Evolutionary conservation across 106 monocot genomes (phyloP).

Genomic region (Ottelia alismoides): DNA sequence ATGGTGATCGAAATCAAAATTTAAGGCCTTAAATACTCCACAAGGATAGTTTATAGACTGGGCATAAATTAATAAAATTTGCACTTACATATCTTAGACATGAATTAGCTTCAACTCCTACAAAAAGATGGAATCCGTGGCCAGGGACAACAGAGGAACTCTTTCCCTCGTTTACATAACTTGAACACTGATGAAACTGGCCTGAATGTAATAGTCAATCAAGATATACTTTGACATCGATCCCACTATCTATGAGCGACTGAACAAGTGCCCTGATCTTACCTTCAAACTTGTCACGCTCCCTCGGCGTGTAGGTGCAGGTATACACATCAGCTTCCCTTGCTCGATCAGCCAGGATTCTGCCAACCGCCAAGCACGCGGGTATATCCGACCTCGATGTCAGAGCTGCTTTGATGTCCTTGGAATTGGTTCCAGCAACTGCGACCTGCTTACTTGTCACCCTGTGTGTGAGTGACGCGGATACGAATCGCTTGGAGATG

Average conservation of each 20-base stretch:
- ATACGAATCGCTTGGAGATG: constrained; percentile 89
- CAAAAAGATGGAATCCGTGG: too few species aligned
- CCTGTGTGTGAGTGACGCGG: constrained; percentile 81
- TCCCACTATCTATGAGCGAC: constrained; percentile 80
- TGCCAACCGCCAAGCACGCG: constrained; percentile 71
- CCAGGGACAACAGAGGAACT: too few species aligned
- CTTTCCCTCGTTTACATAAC: too few species aligned
- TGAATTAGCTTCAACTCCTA: too few species aligned
- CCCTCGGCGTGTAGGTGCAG: constrained; percentile 67
- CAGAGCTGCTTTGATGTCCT: constrained; percentile 81
- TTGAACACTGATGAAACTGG: too few species aligned
- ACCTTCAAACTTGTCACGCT: constrained; percentile 88
- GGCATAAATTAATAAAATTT: too few species aligned
- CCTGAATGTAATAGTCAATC: too few species aligned
- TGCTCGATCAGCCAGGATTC: constrained; percentile 67
- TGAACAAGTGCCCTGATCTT: constrained; percentile 90
- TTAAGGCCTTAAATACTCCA: too few species aligned
- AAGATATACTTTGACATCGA: constrained; percentile 91
- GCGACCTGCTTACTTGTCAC: constrained; percentile 90
- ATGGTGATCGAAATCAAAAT: too few species aligned
- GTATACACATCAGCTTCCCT: constrained; percentile 88
- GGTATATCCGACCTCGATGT: constrained; percentile 82
- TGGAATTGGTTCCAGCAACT: constrained; percentile 92
- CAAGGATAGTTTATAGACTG: too few species aligned
- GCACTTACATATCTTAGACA: too few species aligned